A percentile compares a stretch with the other conserved stretches of the same genome.
Conservation (phyloP, 371 early-diverging fungal genomes). For the Nematocida ausubeli region DNA sequence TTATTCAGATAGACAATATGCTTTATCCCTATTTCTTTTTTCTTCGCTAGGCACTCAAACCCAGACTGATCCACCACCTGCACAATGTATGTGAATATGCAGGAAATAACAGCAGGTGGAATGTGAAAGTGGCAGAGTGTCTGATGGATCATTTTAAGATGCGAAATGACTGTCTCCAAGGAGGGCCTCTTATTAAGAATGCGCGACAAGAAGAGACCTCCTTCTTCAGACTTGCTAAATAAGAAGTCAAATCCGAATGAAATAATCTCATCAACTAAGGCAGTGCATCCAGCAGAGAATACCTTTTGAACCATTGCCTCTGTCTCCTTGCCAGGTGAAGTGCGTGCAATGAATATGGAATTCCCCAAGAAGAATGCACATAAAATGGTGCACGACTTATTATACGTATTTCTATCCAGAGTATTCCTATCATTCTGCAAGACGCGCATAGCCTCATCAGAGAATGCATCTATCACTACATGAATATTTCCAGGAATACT, state of each 20-base stretch:
- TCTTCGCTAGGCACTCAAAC: slow-evolving; percentile 39
- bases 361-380: slow-evolving; percentile 39
- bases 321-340: slow-evolving; percentile 10
- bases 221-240: slow-evolving; percentile 6
- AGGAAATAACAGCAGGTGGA: slow-evolving; percentile 12
- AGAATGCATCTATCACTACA: neutral
- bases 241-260: slow-evolving; percentile 43
- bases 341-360: slow-evolving; percentile 41
- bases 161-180: slow-evolving; percentile 37
- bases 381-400: slow-evolving; percentile 11
- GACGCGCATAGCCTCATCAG: slow-evolving; percentile 14
- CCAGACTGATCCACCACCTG: slow-evolving; percentile 22
- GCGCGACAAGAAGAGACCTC: neutral
- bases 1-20: slow-evolving; percentile 14
- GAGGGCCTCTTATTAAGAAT: slow-evolving; percentile 40
- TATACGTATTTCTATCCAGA: too few relatives aligned
- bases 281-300: slow-evolving; percentile 31
- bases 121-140: neutral
- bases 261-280: slow-evolving; percentile 21
- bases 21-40: slow-evolving; percentile 10
- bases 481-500: slow-evolving; percentile 36
- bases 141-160: slow-evolving; percentile 35
- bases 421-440: too few relatives aligned
- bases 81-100: slow-evolving; percentile 35
- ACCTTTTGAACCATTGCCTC: slow-evolving; percentile 42